phyloP scores from a whole-genome alignment of 768 basidiomycete species.

The Serendipita vermifera region DNA sequence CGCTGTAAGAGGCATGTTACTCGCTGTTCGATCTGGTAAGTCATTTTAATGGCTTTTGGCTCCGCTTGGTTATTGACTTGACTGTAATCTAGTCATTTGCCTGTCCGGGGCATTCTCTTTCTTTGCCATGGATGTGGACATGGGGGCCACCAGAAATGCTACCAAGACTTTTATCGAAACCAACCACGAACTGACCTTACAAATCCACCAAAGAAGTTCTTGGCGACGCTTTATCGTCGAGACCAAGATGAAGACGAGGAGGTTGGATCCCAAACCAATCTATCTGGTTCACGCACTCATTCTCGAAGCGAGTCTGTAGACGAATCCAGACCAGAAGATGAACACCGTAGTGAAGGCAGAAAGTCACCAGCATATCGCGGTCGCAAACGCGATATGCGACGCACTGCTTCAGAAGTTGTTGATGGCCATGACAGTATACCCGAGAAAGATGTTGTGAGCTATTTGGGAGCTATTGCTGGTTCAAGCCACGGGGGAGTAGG shows the following conservation, averaged over 20 bases:
- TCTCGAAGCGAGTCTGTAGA: slow-evolving; percentile 16
- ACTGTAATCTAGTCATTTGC: neutral
- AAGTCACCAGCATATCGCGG: slow-evolving; percentile 17
- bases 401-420: neutral
- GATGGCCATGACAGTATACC: neutral
- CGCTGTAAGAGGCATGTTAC: slow-evolving; percentile 37
- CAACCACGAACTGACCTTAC: slow-evolving; percentile 41
- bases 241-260: too few relatives aligned
- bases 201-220: slow-evolving; percentile 10
- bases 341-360: slow-evolving; percentile 15
- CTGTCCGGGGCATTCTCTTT: neutral
- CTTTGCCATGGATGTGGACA: slow-evolving; percentile 67
- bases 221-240: slow-evolving; percentile 13
- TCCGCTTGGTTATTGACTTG: slow-evolving; percentile 5
- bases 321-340: slow-evolving; percentile 16
- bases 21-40: slow-evolving; percentile 63
- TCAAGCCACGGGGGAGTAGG: slow-evolving; percentile 12
- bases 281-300: too few relatives aligned
- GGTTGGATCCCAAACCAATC: too few relatives aligned
- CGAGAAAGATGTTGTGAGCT: neutral
- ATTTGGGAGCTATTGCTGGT: too few relatives aligned
- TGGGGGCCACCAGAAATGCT: slow-evolving; percentile 72
- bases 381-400: neutral
- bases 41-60: slow-evolving; percentile 12
- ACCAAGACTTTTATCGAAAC: slow-evolving; percentile 49